Percentiles rank a stretch among this genome's conserved stretches.
Evolutionary conservation across 2,329 filamentous ascomycete species (phyloP).

Genomic region (Aspergillus nomiae): DNA sequence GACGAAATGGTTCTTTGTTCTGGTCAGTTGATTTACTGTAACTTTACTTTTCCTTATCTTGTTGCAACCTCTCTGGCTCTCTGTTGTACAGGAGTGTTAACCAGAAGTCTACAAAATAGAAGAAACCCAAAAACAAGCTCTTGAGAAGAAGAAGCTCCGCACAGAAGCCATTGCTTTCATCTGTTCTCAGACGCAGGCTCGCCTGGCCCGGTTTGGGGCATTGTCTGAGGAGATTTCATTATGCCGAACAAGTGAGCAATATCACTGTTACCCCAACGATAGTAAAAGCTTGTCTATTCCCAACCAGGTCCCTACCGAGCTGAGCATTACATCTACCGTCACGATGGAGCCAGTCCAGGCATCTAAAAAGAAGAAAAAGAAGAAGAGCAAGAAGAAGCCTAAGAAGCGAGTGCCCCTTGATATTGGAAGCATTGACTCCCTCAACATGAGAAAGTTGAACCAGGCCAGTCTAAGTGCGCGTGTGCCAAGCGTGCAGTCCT

Average conservation of each 20-base stretch:
- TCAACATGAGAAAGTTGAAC: background rate
- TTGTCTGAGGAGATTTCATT: background rate
- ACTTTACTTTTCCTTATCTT: background rate
- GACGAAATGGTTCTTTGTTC: background rate
- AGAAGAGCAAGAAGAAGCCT: slow-evolving; percentile 14
- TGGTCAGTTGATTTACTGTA: background rate
- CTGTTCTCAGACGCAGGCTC: slow-evolving; percentile 14
- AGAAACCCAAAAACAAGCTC: background rate
- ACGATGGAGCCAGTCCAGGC: slow-evolving; percentile 4
- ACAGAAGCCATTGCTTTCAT: slow-evolving; percentile 18
- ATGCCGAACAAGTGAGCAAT: background rate
- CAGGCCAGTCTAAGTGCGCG: background rate
- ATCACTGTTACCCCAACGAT: background rate
- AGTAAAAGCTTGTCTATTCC: background rate
- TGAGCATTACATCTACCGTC: background rate
- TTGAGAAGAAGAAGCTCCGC: slow-evolving; percentile 12
- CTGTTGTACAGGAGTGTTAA: background rate
- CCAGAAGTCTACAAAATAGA: background rate
- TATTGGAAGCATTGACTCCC: background rate
- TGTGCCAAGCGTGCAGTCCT: background rate
- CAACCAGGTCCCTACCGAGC: background rate
- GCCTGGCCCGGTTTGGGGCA: slow-evolving; percentile 6
- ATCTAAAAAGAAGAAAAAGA: slow-evolving; percentile 17
- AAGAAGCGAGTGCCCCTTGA: background rate
- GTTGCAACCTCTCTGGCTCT: background rate